Evolutionary conservation across 2,329 filamentous ascomycete species (phyloP).

Genomic region (Tolypocladium pustulatum): DNA sequence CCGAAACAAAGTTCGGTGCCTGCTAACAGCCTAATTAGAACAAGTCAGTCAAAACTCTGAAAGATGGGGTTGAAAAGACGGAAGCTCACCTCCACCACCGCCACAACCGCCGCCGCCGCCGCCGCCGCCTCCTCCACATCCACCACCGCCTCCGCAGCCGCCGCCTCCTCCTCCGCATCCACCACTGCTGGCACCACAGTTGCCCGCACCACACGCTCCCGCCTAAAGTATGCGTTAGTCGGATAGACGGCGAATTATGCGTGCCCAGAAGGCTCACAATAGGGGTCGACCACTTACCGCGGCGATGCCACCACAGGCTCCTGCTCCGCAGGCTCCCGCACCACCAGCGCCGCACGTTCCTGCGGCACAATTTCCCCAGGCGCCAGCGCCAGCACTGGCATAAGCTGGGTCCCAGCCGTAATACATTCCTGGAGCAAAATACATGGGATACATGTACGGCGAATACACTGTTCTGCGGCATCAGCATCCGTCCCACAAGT

Average conservation of each 20-base stretch:
- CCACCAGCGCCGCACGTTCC: constrained; percentile 37
- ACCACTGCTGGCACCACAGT: neutral
- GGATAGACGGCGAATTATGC: too few relatives aligned
- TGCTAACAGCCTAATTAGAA: too few relatives aligned
- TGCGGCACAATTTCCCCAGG: constrained; percentile 25
- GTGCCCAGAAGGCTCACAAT: neutral
- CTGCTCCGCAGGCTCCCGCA: constrained; percentile 21
- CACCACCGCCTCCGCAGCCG: constrained; percentile 3
- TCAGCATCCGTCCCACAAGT: neutral
- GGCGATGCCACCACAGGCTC: constrained; percentile 5
- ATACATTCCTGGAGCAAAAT: constrained; percentile 34
- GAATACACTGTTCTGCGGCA: constrained; percentile 25
- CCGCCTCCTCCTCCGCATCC: constrained; percentile 14
- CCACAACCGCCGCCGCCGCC: neutral
- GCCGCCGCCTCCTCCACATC: neutral
- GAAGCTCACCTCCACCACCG: neutral
- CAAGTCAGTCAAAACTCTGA: neutral
- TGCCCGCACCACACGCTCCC: neutral
- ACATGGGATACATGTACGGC: constrained; percentile 32
- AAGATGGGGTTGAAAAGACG: neutral
- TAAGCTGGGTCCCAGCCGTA: constrained; percentile 30
- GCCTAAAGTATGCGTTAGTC: neutral
- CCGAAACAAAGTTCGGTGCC: too few relatives aligned
- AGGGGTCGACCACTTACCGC: neutral
- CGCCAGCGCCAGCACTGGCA: constrained; percentile 20